These are phyloP conservation scores for Venturia effusa DNA, from an alignment of 2,329 filamentous ascomycete genomes.

Conservation along the genomic window DNA sequence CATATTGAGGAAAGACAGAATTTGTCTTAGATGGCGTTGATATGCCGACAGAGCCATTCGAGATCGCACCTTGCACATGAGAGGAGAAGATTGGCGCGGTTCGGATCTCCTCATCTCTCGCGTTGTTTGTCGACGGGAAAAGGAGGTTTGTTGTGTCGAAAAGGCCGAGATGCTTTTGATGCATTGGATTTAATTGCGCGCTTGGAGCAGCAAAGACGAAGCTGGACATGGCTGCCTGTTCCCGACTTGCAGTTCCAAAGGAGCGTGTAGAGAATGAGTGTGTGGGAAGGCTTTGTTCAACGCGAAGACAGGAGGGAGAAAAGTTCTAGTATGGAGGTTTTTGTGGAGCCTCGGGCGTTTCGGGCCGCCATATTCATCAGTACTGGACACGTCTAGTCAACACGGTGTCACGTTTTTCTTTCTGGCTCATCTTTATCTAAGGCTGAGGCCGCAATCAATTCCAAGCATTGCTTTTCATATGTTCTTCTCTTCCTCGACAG, in stretches of 20 bases:
- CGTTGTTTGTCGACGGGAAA: background rate
- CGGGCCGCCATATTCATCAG: too few relatives aligned
- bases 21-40: background rate
- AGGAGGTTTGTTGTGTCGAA: background rate
- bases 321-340: background rate
- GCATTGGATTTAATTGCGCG: background rate
- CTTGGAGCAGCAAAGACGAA: background rate
- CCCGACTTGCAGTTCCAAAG: background rate
- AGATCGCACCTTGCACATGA: background rate
- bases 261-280: background rate
- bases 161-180: background rate
- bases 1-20: background rate
- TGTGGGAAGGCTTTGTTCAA: background rate
- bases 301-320: background rate
- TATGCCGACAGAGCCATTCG: background rate
- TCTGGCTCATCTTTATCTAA: background rate
- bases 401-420: background rate
- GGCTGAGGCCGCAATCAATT: background rate
- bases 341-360: background rate
- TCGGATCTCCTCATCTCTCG: background rate
- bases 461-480: background rate
- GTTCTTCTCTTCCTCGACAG: too few relatives aligned
- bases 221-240: background rate
- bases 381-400: too few relatives aligned
- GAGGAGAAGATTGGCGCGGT: background rate